phyloP scores from a whole-genome alignment of 75 land plant genomes.

The Pseudotsuga menziesii region DNA sequence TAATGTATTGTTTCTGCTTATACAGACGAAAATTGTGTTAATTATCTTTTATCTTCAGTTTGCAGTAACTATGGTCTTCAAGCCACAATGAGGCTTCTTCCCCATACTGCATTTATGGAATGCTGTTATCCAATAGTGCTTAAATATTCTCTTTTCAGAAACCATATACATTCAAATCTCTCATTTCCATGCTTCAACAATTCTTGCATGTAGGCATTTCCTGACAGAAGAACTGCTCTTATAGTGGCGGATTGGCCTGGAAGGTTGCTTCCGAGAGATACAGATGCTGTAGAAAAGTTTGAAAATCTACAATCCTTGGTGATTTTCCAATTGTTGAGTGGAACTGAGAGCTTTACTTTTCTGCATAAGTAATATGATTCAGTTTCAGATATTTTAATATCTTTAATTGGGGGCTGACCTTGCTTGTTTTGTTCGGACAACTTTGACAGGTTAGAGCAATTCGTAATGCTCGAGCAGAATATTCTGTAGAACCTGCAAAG shows the following conservation, averaged over 20 bases:
- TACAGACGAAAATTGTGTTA: too few relatives aligned
- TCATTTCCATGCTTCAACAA: slow-evolving; percentile 4
- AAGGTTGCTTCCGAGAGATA: slow-evolving; percentile 59
- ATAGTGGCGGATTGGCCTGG: slow-evolving; percentile 80
- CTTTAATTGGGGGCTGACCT: background rate
- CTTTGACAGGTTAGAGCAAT: slow-evolving; percentile 61
- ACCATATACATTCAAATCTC: background rate
- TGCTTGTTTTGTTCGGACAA: background rate
- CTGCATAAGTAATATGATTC: background rate
- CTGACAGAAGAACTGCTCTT: slow-evolving; percentile 54
- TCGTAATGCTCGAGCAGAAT: slow-evolving; percentile 90
- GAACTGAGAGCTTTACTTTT: background rate
- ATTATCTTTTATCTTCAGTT: too few relatives aligned
- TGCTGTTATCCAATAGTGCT: background rate
- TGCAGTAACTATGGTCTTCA: background rate
- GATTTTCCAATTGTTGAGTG: slow-evolving; percentile 10
- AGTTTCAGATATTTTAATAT: background rate
- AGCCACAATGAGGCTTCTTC: background rate
- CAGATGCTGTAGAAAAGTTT: slow-evolving; percentile 53
- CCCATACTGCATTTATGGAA: background rate
- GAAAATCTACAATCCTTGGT: slow-evolving; percentile 82
- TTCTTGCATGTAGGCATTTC: slow-evolving; percentile 57
- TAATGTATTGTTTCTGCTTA: too few relatives aligned
- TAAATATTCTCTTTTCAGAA: background rate
- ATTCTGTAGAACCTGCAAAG: slow-evolving; percentile 89